A percentile compares a stretch with the other conserved stretches of the same genome.
phyloP scores from a whole-genome alignment of 345 rosid species.

The Eucalyptus sp. region DNA sequence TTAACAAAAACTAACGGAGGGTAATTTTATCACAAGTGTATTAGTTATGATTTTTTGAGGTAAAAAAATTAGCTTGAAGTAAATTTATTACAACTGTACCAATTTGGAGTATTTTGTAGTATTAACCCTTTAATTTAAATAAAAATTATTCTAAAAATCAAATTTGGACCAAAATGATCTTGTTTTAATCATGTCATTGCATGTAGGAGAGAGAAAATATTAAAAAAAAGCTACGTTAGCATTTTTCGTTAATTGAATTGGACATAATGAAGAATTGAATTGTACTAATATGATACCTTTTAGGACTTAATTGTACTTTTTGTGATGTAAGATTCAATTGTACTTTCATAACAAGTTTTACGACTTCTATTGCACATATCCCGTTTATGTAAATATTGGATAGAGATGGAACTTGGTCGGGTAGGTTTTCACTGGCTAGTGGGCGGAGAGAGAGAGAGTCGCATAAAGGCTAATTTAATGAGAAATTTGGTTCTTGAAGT shows the following conservation, averaged over 20 bases:
- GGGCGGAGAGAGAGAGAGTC: neutral
- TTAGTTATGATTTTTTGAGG: too few species aligned
- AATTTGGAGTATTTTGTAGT: fast-evolving
- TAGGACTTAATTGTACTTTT: too few species aligned
- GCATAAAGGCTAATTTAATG: neutral
- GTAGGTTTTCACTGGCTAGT: neutral
- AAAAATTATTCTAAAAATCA: too few species aligned
- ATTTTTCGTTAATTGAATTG: too few species aligned
- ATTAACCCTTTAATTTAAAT: too few species aligned
- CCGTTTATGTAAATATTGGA: neutral
- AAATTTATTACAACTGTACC: too few species aligned
- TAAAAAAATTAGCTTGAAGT: fast-evolving
- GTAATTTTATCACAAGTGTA: fast-evolving
- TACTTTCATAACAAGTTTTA: too few species aligned
- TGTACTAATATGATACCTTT: too few species aligned
- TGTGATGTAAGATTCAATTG: too few species aligned
- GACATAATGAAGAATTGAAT: fast-evolving
- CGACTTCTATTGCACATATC: fast-evolving
- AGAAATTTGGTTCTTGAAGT: neutral
- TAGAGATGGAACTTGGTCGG: neutral
- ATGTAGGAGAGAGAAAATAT: too few species aligned
- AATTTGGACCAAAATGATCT: too few species aligned
- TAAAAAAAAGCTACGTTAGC: fast-evolving
- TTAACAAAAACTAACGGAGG: fast-evolving
- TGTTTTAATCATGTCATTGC: fast-evolving